Evolutionary conservation across 78 protist genomes (phyloP), one percentile per base, ranked within the genome.

Genomic region (Dictyostelium capitatum): DNA sequence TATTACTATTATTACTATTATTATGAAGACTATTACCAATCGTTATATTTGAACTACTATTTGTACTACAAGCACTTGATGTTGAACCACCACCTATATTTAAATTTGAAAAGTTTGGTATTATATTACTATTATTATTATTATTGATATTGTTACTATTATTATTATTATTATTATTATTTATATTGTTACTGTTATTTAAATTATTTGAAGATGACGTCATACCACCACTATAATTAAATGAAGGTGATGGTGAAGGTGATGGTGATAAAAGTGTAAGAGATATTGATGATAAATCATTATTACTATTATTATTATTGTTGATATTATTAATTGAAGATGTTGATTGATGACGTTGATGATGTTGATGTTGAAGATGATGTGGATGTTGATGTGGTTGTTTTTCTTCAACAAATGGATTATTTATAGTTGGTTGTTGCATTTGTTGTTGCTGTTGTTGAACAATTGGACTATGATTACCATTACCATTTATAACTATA

Each of bases 371-470:
- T 50, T 77, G 80, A 19, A 32, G 47, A 11, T 79, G 82, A 5
- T 28, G 46, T 51, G 32, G 65, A 20, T 77, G 80, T 74, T 51
- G 47, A 23, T 79, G 43, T 41, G 54, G 59, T 12, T 80, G 73
- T 14, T 62, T 25, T 17, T 80, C 48, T n/a, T 80, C 77, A 12
- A 62, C 43, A 47, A 62, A 62, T 62, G 67, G 37, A 11, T 56
- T 72, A 64, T 28, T 64, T 23, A 64, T 28, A 23, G 46, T 25
- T 23, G 43, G 83, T 12, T 47, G 72, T 53, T 75, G 93, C 62
- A 14, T 59, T 77, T 75, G 93, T 65, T 81, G 89, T 17, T 82
- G 75, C 3, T 65, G 72, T n/a, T 64, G 65, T 20, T 43, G 53
- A 6, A 23, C 64, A 9, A 32, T 10, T 41, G 57, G 43, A 23